Evolutionary conservation across 2,329 filamentous ascomycete species (phyloP).

Genomic region (Apiospora arundinis): DNA sequence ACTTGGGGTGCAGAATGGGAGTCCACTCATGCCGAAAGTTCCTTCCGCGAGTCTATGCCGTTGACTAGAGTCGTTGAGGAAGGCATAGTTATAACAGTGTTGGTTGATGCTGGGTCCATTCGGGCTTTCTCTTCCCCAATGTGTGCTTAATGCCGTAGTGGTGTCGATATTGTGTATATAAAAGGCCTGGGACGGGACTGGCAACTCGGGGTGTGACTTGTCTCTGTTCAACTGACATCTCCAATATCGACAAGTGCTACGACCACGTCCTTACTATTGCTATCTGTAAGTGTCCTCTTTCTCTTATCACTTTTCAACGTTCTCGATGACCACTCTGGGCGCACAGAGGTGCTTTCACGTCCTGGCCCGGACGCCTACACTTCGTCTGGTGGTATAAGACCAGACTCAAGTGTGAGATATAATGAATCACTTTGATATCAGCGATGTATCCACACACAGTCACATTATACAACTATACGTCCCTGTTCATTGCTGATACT

Average conservation of each 20-base stretch:
- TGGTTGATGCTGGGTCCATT: not conserved
- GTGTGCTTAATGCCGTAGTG: not conserved
- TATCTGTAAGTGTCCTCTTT: not conserved
- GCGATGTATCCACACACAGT: not conserved
- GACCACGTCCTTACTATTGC: not conserved
- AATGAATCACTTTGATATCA: not conserved
- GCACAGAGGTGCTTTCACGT: not conserved
- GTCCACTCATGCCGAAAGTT: not conserved
- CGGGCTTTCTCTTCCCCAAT: not conserved
- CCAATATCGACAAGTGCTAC: not conserved
- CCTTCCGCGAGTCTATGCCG: not conserved
- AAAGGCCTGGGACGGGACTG: not conserved
- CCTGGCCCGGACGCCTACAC: not conserved
- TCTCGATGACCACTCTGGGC: not conserved
- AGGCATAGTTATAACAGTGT: not conserved
- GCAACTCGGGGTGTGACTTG: not conserved
- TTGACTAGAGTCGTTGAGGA: not conserved
- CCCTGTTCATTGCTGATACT: not conserved
- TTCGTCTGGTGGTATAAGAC: not conserved
- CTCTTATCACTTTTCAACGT: not conserved
- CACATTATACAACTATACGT: not conserved
- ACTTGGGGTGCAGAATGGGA: not conserved
- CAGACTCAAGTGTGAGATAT: not conserved
- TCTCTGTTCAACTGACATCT: not conserved
- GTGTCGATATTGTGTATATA: not conserved